Conservation (phyloP, 1,139 yeast genomes). For the Geotrichum aggregatum region DNA sequence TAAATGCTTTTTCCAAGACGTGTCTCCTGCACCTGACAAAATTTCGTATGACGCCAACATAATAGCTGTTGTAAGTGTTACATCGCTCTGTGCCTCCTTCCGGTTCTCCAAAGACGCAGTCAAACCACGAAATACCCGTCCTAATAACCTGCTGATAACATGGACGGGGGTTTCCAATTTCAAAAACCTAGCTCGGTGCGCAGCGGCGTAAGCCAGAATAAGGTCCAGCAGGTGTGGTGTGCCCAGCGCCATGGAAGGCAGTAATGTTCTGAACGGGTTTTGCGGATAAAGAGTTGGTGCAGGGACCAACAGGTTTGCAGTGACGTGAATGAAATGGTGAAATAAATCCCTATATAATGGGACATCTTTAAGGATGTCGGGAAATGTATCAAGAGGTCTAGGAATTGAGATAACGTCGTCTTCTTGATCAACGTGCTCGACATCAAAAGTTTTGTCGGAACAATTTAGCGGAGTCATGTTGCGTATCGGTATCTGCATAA, state of each 20-base stretch:
- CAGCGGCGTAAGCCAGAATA: conserved; percentile 63
- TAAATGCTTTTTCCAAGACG: conserved; percentile 50
- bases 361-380: conserved; percentile 54
- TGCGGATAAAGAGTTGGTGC: conserved; percentile 56
- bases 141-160: conserved; percentile 49
- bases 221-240: conserved; percentile 54
- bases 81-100: conserved; percentile 55
- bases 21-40: conserved; percentile 39
- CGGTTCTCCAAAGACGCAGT: conserved; percentile 50
- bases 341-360: conserved; percentile 58
- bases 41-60: conserved; percentile 61
- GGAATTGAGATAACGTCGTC: conserved; percentile 40
- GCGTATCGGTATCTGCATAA: conserved; percentile 26
- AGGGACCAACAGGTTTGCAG: conserved; percentile 62
- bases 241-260: conserved; percentile 68
- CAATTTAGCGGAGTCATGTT: conserved; percentile 5
- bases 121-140: conserved; percentile 56
- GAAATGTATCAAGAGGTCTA: conserved; percentile 51
- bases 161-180: conserved; percentile 43
- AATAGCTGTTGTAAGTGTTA: conserved; percentile 62
- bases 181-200: conserved; percentile 41
- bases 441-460: neutral
- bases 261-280: conserved; percentile 62
- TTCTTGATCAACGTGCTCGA: conserved; percentile 1
- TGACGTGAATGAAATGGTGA: conserved; percentile 60